Evolutionary conservation across 169 alveolate genomes (phyloP), one percentile per base, ranked within the genome.

Genomic region (Cryptosporidium bovis): DNA sequence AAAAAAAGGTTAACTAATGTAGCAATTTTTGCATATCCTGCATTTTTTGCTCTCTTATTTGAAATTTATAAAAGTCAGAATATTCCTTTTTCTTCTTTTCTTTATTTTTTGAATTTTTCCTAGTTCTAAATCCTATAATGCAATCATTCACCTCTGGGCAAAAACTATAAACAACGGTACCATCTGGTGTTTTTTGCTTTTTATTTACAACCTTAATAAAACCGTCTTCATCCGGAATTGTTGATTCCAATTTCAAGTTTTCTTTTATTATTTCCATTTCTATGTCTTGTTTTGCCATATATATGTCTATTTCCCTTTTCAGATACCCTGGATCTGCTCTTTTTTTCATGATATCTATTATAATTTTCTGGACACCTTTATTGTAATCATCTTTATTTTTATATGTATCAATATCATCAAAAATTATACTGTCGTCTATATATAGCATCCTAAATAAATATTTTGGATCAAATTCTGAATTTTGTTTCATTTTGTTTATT

Each of bases 211-310:
- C 64, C 18, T 62, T 77, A 15, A 77, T 56, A 20, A 77, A 77
- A 5, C 87, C 87, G 36, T 77, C 87, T 46, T 56, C 64, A 46
- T 77, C 87, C 5, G 87, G 71, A 18, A 77, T 27, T 18, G 40
- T 60, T 40, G 87, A 77, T n/a, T 77, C 71, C 13, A 48, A 24
- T 56, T 62, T 77, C 40, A 77, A 24, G 24, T 77, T 77, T 66
- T 77, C 87, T 62, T 77, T 71, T 66, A 36, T 71, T 33, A 77
- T 77, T 62, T 77, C 65, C 24, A 18, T 77, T 50, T 77, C 87
- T 31, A 77, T 46, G 34, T 77, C 87, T n/a, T 77, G 56, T 5
- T 77, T 77, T 10, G 87, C 64, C 87, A 77, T 77, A 60, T 77
- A 77, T 20, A 64, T 31, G 24, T 77, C 64, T 12, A 77, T 71